Percentiles rank a stretch among this genome's conserved stretches.
Conservation (phyloP, 2,329 filamentous ascomycete species). For the Rhinocladiella mackenziei region DNA sequence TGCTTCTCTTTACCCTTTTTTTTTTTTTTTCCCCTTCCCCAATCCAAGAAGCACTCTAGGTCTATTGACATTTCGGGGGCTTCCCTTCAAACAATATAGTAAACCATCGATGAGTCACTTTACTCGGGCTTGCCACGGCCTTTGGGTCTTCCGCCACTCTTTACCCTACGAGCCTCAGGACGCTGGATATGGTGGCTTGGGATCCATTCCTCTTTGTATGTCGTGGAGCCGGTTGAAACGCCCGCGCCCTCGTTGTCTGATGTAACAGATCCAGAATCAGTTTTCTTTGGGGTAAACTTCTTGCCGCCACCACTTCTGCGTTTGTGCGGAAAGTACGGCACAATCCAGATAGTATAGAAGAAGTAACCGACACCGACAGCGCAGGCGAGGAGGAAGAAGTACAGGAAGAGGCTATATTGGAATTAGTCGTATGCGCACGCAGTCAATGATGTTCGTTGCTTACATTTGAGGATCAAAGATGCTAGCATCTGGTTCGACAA, state of each 20-base stretch:
- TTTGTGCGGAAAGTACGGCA: conserved; percentile 81
- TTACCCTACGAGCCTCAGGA: conserved; percentile 64
- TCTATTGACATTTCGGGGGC: too few relatives aligned
- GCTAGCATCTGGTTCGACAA: conserved; percentile 87
- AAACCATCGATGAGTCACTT: too few relatives aligned
- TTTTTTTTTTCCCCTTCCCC: too few relatives aligned
- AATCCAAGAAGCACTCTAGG: too few relatives aligned
- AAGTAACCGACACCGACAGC: conserved; percentile 85
- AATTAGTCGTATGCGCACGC: conserved; percentile 6
- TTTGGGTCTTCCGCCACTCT: conserved; percentile 44
- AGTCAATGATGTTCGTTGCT: conserved; percentile 36
- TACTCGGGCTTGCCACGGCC: conserved; percentile 36
- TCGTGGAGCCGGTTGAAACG: conserved; percentile 65
- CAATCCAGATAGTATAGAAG: conserved; percentile 98
- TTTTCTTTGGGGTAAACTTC: conserved; percentile 64
- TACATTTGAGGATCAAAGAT: conserved; percentile 96
- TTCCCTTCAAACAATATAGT: neutral
- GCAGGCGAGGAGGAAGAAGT: conserved; percentile 76
- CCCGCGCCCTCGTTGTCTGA: conserved; percentile 68
- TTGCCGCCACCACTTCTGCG: conserved; percentile 44
- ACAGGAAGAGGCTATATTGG: conserved; percentile 82
- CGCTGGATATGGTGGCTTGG: conserved; percentile 83
- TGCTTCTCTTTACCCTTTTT: too few relatives aligned
- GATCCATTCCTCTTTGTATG: conserved; percentile 92
- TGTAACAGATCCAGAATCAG: conserved; percentile 56